These are phyloP conservation scores for Sarocladium kiliense DNA, from an alignment of 2,329 filamentous ascomycete species.

Conservation along the genomic window DNA sequence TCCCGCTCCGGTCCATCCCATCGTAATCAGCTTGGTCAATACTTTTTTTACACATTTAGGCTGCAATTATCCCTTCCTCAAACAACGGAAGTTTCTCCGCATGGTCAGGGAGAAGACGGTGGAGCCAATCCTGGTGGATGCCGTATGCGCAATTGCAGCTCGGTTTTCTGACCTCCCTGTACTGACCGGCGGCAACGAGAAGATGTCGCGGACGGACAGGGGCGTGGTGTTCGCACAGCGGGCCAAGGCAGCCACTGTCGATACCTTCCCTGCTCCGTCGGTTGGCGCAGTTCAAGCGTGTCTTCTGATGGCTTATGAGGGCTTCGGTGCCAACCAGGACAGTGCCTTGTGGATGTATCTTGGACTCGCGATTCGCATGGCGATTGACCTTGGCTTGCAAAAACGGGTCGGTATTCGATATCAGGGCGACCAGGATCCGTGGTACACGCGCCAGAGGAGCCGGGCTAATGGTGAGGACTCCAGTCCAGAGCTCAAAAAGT, in stretches of 20 bases:
- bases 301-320: constrained; percentile 78
- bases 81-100: constrained; percentile 65
- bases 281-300: constrained; percentile 81
- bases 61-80: constrained; percentile 81
- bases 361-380: constrained; percentile 80
- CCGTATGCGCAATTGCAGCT: constrained; percentile 76
- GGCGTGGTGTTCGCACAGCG: constrained; percentile 75
- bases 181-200: constrained; percentile 42
- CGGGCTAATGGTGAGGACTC: constrained; percentile 25
- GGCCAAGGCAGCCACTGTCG: constrained; percentile 76
- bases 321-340: constrained; percentile 83
- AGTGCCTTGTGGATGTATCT: constrained; percentile 93
- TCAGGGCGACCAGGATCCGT: constrained; percentile 48
- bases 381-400: constrained; percentile 73
- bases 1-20: constrained; percentile 61
- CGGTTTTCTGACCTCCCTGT: constrained; percentile 64
- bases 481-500: constrained; percentile 35
- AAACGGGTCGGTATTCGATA: constrained; percentile 70
- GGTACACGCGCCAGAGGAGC: constrained; percentile 40
- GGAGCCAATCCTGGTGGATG: constrained; percentile 80
- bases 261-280: constrained; percentile 77
- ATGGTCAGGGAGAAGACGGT: constrained; percentile 75
- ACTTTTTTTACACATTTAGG: constrained; percentile 79
- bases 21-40: constrained; percentile 73
- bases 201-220: constrained; percentile 57